Evolutionary conservation across 2,329 filamentous ascomycete genomes (phyloP).

Genomic region (Hypoxylon sp.): DNA sequence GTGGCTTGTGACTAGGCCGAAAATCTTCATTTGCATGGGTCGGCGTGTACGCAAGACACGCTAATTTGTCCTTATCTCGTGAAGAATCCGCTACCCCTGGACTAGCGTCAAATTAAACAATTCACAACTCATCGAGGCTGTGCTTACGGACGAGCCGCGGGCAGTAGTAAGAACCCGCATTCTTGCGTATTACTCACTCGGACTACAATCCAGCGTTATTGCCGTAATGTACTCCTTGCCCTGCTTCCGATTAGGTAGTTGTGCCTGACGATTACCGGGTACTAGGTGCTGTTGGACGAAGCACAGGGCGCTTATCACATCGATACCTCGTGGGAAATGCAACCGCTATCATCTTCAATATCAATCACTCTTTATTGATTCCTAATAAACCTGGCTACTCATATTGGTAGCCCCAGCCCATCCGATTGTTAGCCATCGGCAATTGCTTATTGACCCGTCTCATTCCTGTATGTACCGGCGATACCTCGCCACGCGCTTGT

Average conservation of each 20-base stretch:
- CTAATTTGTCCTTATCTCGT: constrained; percentile 21
- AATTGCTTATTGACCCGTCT: constrained; percentile 29
- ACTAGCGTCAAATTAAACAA: constrained; percentile 31
- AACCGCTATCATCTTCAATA: constrained; percentile 1
- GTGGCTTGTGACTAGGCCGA: constrained; percentile 39
- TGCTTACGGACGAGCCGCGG: constrained; percentile 14
- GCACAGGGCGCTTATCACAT: constrained; percentile 22
- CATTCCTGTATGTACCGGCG: constrained; percentile 41
- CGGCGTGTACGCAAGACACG: constrained; percentile 24
- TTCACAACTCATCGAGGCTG: constrained; percentile 17
- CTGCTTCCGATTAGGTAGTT: constrained; percentile 30
- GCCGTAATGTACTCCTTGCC: constrained; percentile 7
- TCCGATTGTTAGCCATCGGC: constrained; percentile 23
- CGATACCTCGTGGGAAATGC: not conserved
- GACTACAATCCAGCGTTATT: constrained; percentile 24
- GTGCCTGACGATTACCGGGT: constrained; percentile 42
- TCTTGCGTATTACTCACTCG: constrained; percentile 8
- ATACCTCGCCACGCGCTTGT: constrained; percentile 34
- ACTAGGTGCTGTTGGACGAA: not conserved
- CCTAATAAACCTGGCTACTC: constrained; percentile 32
- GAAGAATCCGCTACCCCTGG: constrained; percentile 29
- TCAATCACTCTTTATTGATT: constrained; percentile 34
- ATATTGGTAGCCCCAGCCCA: constrained; percentile 22
- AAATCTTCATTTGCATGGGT: constrained; percentile 41
- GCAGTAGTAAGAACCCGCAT: constrained; percentile 9